Base-by-base conservation (phyloP, 177 flowering plant genomes). In the Vitis hybrid region DNA sequence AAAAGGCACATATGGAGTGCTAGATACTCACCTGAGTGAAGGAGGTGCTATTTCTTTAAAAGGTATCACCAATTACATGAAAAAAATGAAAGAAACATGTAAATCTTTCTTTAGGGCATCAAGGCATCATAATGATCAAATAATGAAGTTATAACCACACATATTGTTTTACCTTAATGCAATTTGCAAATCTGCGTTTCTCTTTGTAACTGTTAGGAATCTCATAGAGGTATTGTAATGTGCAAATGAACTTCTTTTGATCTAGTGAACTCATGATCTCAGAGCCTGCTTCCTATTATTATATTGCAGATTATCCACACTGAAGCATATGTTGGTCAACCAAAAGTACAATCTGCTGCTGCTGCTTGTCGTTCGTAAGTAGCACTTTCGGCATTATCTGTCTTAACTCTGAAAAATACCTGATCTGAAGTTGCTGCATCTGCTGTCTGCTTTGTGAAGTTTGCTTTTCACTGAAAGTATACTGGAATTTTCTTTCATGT, bases 311-410 rank as follows among this genome's bases (percentile, higher is more conserved):
- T 95, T 78, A 95, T 95, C 70, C 99, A 95, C 77, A 75, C 87
- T 6, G 99, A 95, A 80, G 88, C 85, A 55, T 91, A 81, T 81
- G 90, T 95, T 75, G 98, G 99, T 60, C 82, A 79, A 71, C 76
- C 98, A 19, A 95, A 95, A 82, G 98, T 93, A 52, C 84, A 87
- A 75, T 93, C 99, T 74, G 99, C 99, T 71, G 99, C 96, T 72
- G 91, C 93, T 74, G 83, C 98, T 79, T 94, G 98, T 78, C 92
- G 77, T 24, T 82, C 89, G 98, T 94, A 87, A 57, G 97, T 76
- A 54, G 12, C 21, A 18, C 18, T 52, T 52, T 51, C 21, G 11
- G n/a, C 17, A 19, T 7, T 64, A 40, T 56, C 8, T 14, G 6
- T 50, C n/a, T 19, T 13, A 35, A 9, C 19, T 64, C 21, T 19